Percentiles rank a stretch among this genome's conserved stretches.
Conservation (phyloP, 139 green algal species). For the Chlamydomonas sp. region DNA sequence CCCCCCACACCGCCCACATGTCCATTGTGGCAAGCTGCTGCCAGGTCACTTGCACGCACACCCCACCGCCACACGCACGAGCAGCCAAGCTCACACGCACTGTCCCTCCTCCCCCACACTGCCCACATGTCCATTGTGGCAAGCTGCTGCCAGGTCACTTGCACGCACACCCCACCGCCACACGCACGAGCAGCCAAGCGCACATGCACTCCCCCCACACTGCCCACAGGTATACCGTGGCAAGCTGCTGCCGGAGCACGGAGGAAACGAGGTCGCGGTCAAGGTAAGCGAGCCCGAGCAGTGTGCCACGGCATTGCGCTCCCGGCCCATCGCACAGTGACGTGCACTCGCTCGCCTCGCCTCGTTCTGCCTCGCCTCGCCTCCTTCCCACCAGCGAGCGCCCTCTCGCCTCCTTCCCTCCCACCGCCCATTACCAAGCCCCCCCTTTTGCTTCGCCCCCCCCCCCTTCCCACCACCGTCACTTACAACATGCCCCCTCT, state of each 20-base stretch:
- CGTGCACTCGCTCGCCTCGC: too few species aligned
- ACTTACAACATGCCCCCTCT: too few species aligned
- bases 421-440: too few species aligned
- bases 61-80: not conserved
- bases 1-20: too few species aligned
- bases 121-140: not conserved
- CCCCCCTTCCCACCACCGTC: too few species aligned
- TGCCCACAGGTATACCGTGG: constrained; percentile 56
- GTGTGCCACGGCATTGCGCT: too few species aligned
- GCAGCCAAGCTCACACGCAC: not conserved
- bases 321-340: too few species aligned
- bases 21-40: not conserved
- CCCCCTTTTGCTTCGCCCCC: too few species aligned
- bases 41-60: not conserved
- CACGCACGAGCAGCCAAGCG: not conserved
- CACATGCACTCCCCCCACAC: not conserved
- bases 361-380: too few species aligned
- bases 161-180: not conserved
- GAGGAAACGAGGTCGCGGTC: constrained; percentile 33
- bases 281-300: too few species aligned
- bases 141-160: not conserved
- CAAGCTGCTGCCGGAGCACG: constrained; percentile 39
- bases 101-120: not conserved
- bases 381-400: too few species aligned
- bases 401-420: too few species aligned